Percentiles rank a stretch among this genome's conserved stretches.
These are phyloP conservation scores for Mycena chlorophos DNA, from an alignment of 768 basidiomycete species.

Conservation along the genomic window DNA sequence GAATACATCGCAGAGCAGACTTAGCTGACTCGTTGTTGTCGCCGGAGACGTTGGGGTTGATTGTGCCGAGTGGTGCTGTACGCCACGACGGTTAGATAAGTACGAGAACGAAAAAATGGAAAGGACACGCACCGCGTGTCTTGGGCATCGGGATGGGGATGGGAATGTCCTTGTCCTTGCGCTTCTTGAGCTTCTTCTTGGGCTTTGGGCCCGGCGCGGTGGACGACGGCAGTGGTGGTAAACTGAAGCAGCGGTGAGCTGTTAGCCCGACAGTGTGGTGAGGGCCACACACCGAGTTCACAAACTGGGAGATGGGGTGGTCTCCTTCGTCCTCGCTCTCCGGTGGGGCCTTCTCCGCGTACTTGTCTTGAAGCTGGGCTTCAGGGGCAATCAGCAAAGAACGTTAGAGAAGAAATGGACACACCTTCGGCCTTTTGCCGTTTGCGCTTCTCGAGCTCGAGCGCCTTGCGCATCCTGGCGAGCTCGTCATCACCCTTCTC, in stretches of 20 bases:
- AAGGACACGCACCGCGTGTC: background rate
- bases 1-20: background rate
- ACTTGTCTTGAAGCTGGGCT: slow-evolving; percentile 3
- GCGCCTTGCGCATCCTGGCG: background rate
- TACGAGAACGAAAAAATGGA: background rate
- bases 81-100: background rate
- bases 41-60: background rate
- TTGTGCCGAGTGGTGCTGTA: background rate
- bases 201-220: background rate
- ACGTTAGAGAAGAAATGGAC: background rate
- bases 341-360: background rate
- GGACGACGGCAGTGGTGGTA: background rate
- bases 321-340: slow-evolving; percentile 14
- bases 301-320: background rate
- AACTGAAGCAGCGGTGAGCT: background rate
- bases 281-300: slow-evolving; percentile 1
- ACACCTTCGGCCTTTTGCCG: background rate
- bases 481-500: background rate
- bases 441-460: background rate
- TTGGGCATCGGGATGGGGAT: background rate
- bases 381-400: background rate
- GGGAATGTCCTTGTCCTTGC: background rate
- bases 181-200: background rate
- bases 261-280: background rate
- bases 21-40: background rate